phyloP scores from a whole-genome alignment of 2,329 filamentous ascomycete species.

The Epicoccum sorghinum region DNA sequence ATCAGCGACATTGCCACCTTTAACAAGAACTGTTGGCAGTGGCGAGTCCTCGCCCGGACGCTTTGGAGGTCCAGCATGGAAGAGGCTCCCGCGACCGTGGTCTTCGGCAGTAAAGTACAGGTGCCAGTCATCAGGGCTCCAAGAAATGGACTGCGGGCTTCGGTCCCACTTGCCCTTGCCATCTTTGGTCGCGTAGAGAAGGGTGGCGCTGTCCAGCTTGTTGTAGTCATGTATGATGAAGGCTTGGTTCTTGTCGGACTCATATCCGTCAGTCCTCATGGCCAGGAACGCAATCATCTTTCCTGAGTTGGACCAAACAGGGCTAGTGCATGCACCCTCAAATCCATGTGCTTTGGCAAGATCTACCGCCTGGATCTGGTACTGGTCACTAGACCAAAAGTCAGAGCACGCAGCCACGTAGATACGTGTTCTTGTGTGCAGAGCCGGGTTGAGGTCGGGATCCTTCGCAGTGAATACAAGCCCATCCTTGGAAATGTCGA shows the following conservation, averaged over 20 bases:
- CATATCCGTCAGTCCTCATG: constrained; percentile 79
- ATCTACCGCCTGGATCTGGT: constrained; percentile 56
- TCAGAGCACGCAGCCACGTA: constrained; percentile 63
- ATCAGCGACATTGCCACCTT: constrained; percentile 47
- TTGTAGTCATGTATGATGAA: constrained; percentile 68
- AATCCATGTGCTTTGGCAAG: constrained; percentile 63
- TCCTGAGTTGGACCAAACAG: constrained; percentile 77
- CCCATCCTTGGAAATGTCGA: constrained; percentile 71
- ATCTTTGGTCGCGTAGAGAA: constrained; percentile 64
- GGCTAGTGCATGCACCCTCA: constrained; percentile 69
- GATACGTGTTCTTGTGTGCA: constrained; percentile 81
- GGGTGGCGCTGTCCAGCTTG: constrained; percentile 56
- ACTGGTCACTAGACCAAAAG: constrained; percentile 10
- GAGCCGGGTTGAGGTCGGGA: constrained; percentile 70
- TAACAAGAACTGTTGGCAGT: constrained; percentile 37
- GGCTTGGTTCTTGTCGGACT: constrained; percentile 76
- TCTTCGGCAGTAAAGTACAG: constrained; percentile 79
- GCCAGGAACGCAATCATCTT: constrained; percentile 75
- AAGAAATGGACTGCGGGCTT: constrained; percentile 58
- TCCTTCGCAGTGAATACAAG: constrained; percentile 79
- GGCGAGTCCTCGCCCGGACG: constrained; percentile 19
- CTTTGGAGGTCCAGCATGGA: constrained; percentile 42
- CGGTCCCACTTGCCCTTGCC: constrained; percentile 66
- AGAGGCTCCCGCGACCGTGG: constrained; percentile 67
- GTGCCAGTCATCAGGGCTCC: constrained; percentile 60